Evolutionary conservation across 176 grass and related monocot genomes (phyloP).

Genomic region (Phragmites australis): DNA sequence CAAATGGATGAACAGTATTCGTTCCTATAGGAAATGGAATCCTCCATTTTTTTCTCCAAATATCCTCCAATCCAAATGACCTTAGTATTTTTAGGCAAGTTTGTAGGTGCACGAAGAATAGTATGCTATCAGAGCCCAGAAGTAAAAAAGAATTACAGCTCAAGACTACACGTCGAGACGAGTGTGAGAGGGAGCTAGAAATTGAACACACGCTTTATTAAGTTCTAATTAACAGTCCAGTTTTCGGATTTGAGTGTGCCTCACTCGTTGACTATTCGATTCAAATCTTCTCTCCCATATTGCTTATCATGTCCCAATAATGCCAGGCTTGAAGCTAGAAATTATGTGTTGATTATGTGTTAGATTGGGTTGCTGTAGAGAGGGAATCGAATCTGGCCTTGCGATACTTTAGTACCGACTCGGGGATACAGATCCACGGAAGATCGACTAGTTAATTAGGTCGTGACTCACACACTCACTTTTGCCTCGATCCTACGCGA

Average conservation of each 20-base stretch:
- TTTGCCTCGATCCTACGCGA: no score
- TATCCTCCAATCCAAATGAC: background rate
- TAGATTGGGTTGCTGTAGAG: constrained; percentile 3
- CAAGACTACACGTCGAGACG: no score
- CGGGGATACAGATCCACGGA: constrained; percentile 10
- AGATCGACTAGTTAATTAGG: constrained; percentile 26
- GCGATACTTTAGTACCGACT: background rate
- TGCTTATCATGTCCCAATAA: background rate
- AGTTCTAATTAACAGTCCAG: background rate
- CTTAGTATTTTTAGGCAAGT: no score
- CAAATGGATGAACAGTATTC: background rate
- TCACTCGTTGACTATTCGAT: background rate
- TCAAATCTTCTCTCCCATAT: background rate
- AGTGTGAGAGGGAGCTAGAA: no score
- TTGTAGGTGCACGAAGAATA: no score
- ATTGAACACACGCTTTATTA: no score
- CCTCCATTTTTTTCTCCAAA: background rate
- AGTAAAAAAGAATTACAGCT: no score
- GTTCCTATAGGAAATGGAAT: background rate
- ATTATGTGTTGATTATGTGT: background rate
- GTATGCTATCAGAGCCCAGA: no score
- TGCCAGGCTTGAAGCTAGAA: background rate
- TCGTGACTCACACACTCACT: background rate
- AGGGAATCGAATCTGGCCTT: constrained; percentile 4
- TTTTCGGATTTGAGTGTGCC: background rate